Conservation (phyloP, 192 early-diverging fungal genomes). For the Gigaspora rosea region DNA sequence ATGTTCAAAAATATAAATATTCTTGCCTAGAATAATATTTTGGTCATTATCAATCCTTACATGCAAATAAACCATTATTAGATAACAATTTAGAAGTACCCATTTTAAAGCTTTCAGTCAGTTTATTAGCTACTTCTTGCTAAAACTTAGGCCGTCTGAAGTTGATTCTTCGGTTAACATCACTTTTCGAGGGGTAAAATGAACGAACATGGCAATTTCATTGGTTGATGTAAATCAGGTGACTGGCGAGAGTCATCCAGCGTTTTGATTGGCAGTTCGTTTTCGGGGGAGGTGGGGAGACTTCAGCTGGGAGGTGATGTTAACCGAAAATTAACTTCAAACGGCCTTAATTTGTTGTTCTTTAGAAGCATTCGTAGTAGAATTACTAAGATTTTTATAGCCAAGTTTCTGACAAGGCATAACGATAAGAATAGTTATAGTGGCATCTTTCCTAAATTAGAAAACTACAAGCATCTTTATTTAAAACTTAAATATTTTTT, state of each 20-base stretch:
- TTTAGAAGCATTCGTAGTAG: neutral
- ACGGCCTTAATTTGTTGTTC: neutral
- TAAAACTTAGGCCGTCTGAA: too few species aligned
- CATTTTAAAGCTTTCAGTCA: neutral
- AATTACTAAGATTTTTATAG: conserved; percentile 13
- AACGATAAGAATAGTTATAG: neutral
- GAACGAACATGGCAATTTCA: too few species aligned
- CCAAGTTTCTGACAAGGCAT: neutral
- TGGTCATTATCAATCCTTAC: conserved; percentile 10
- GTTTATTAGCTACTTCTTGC: conserved; percentile 2
- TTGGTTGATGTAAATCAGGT: too few species aligned
- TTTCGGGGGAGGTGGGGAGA: too few species aligned
- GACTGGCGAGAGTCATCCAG: too few species aligned
- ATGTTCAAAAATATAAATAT: too few species aligned
- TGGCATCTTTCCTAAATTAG: neutral
- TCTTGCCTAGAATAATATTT: conserved; percentile 19
- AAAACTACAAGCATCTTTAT: too few species aligned
- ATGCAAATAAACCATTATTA: neutral
- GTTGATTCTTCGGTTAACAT: too few species aligned
- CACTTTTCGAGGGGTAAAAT: too few species aligned
- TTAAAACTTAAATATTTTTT: neutral
- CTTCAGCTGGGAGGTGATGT: too few species aligned
- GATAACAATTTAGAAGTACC: neutral
- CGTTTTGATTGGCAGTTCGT: too few species aligned
- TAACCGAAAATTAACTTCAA: too few species aligned